Percentiles rank a stretch among this genome's conserved stretches.
These are phyloP conservation scores for Ogataea pini DNA, from an alignment of 805 yeast genomes.

Conservation along the genomic window DNA sequence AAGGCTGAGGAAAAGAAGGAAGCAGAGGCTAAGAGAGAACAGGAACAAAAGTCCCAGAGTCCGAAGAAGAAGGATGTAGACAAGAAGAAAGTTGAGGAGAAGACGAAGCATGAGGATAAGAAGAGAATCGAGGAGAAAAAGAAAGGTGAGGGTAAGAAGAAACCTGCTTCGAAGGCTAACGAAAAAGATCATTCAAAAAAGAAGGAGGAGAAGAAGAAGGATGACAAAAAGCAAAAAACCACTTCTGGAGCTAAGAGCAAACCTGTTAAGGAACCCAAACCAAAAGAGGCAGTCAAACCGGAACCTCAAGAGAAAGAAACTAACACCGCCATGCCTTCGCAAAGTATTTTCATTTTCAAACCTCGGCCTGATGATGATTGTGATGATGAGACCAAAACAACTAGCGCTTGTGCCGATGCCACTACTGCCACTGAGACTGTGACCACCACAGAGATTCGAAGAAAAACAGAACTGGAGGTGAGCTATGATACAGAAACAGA, in stretches of 20 bases:
- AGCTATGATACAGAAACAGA: constrained; percentile 23
- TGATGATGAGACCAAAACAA: constrained; percentile 8
- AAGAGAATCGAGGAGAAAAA: neutral
- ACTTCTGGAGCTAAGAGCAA: neutral
- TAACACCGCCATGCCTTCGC: neutral
- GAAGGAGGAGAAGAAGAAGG: neutral
- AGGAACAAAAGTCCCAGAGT: constrained; percentile 5
- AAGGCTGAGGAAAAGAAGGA: constrained; percentile 10
- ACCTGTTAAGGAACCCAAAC: neutral
- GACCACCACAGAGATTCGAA: constrained; percentile 17
- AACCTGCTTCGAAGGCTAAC: no score
- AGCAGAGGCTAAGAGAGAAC: neutral
- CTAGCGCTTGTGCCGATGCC: neutral
- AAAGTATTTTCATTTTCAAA: neutral
- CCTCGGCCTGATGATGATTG: constrained; percentile 8
- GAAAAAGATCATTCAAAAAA: no score
- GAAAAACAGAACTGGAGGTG: constrained; percentile 17
- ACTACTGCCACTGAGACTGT: constrained; percentile 5
- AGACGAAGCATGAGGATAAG: neutral
- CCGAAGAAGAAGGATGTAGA: constrained; percentile 5
- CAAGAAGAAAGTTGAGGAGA: neutral
- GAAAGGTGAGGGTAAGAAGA: constrained; percentile 2
- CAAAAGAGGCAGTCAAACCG: neutral
- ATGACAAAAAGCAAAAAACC: neutral
- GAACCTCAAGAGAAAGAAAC: neutral